Percentiles rank a stretch among this genome's conserved stretches.
These are phyloP conservation scores for Cryoendolithus antarcticus DNA, from an alignment of 2,329 filamentous ascomycete species.

Conservation along the genomic window DNA sequence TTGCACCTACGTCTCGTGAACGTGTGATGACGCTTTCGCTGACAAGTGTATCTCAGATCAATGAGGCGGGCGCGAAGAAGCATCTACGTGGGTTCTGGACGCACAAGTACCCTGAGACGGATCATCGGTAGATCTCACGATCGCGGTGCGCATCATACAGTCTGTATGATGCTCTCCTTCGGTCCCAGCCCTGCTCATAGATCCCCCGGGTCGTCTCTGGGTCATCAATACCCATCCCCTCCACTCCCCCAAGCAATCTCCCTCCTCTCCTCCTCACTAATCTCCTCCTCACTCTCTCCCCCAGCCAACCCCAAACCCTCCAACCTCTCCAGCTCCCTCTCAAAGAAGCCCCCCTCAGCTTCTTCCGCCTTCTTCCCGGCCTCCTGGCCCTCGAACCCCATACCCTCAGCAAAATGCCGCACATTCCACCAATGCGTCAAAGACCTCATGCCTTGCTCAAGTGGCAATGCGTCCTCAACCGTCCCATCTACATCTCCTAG, in stretches of 20 bases:
- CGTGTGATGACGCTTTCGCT: conserved; percentile 37
- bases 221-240: conserved; percentile 14
- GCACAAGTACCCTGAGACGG: conserved; percentile 35
- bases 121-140: conserved; percentile 19
- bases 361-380: conserved; percentile 30
- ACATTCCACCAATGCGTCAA: conserved; percentile 94
- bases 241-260: conserved; percentile 3
- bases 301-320: conserved; percentile 17
- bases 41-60: conserved; percentile 23
- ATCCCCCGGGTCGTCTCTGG: too few species aligned
- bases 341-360: conserved; percentile 37
- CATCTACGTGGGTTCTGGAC: conserved; percentile 42
- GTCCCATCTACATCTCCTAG: conserved; percentile 70
- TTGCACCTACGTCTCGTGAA: neutral
- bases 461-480: conserved; percentile 79
- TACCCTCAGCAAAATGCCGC: conserved; percentile 65
- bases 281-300: conserved; percentile 5
- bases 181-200: too few species aligned
- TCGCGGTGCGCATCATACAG: too few species aligned
- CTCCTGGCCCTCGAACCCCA: conserved; percentile 36
- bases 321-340: conserved; percentile 38
- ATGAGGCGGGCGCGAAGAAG: conserved; percentile 35
- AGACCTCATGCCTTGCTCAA: conserved; percentile 80
- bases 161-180: too few species aligned
- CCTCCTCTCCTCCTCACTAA: conserved; percentile 1